Conservation (phyloP, 163 green algal species). For the Scenedesmus sp. region DNA sequence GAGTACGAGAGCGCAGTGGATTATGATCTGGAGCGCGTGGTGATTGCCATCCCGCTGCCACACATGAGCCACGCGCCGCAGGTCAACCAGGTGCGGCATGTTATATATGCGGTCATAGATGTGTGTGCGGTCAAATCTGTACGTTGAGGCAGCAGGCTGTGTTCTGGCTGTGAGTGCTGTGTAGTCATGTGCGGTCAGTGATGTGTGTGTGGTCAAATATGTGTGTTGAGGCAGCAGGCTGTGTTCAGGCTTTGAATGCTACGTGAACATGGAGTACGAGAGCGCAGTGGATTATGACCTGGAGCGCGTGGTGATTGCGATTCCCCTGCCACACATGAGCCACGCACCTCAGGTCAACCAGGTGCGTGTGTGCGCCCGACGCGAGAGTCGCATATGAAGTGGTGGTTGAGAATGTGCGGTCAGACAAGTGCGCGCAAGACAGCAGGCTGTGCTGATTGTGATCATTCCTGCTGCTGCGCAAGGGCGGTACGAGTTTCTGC, state of each 20-base stretch:
- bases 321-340: slow-evolving; percentile 84
- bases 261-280: slow-evolving; percentile 99
- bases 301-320: slow-evolving; percentile 91
- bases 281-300: slow-evolving; percentile 83
- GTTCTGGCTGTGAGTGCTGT: no score
- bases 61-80: slow-evolving; percentile 70
- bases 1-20: slow-evolving; percentile 93
- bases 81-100: slow-evolving; percentile 84
- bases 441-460: no score
- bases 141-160: no score
- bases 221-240: no score
- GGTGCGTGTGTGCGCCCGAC: slow-evolving; percentile 45
- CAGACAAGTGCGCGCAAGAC: no score
- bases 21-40: slow-evolving; percentile 93
- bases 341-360: slow-evolving; percentile 90
- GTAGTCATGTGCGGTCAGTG: no score
- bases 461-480: no score
- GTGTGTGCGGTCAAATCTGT: no score
- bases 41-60: slow-evolving; percentile 95
- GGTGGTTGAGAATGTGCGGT: no score
- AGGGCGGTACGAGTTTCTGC: no score
- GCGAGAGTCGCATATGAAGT: no score
- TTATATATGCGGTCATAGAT: neutral
- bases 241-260: slow-evolving; percentile 75
- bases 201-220: no score